A percentile compares a stretch with the other conserved stretches of the same genome.
Evolutionary conservation across 2,329 filamentous ascomycete species (phyloP).

Genomic region (Myriosclerotinia duriaeana): DNA sequence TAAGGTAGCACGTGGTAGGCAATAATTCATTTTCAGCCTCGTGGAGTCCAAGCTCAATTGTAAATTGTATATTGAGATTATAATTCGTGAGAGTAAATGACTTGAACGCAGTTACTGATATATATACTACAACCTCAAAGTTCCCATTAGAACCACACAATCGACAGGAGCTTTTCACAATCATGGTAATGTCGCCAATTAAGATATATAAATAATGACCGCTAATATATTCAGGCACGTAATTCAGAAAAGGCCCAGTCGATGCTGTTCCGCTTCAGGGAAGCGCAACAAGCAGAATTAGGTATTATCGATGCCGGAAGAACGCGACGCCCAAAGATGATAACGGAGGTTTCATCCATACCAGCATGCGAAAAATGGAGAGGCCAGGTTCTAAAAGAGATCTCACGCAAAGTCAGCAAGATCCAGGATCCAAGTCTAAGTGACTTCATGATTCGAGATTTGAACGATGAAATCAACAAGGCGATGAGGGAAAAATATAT

Average conservation of each 20-base stretch:
- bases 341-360: conserved; percentile 82
- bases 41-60: conserved; percentile 14
- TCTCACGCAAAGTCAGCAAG: conserved; percentile 91
- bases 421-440: conserved; percentile 91
- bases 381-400: conserved; percentile 94
- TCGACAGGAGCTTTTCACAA: conserved; percentile 26
- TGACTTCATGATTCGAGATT: conserved; percentile 94
- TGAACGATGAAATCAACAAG: conserved; percentile 99
- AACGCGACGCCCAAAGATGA: conserved; percentile 84
- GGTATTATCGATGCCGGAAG: conserved; percentile 93
- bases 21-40: conserved; percentile 24
- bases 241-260: conserved; percentile 99
- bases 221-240: conserved; percentile 63
- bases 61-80: not conserved
- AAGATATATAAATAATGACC: not conserved
- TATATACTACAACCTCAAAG: not conserved
- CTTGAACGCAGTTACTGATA: not conserved
- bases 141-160: not conserved
- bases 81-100: not conserved
- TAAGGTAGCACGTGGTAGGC: not conserved
- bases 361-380: conserved; percentile 96
- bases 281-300: conserved; percentile 91
- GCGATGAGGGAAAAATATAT: conserved; percentile 98
- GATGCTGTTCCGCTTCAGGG: conserved; percentile 99
- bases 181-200: conserved; percentile 35